Percentiles rank a stretch among this genome's conserved stretches.
Evolutionary conservation across 2,329 filamentous ascomycete species (phyloP).

Genomic region (Raffaelea deltoideospora): DNA sequence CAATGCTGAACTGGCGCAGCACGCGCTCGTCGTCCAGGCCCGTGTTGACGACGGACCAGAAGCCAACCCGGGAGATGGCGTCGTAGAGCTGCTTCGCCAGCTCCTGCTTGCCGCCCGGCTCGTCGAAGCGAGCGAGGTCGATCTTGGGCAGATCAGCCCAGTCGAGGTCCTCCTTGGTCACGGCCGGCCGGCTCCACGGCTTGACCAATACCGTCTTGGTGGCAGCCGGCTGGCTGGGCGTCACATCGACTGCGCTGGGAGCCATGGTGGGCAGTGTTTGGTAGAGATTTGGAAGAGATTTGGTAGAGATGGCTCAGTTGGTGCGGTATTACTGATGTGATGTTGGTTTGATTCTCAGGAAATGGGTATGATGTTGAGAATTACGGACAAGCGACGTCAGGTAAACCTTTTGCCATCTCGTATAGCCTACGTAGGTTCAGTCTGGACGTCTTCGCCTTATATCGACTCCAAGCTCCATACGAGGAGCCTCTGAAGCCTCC

Average conservation of each 20-base stretch:
- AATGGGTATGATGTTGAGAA: too few species aligned
- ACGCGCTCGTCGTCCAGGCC: conserved; percentile 21
- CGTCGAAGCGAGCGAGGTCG: conserved; percentile 32
- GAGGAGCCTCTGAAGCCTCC: too few species aligned
- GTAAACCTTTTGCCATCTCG: too few species aligned
- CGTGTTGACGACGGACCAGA: conserved; percentile 18
- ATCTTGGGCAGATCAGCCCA: conserved; percentile 26
- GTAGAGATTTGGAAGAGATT: too few species aligned
- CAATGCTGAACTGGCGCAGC: conserved; percentile 34
- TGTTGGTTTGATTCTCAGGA: too few species aligned
- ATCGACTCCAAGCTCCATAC: too few species aligned
- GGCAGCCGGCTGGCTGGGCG: conserved; percentile 1
- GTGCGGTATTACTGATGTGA: too few species aligned
- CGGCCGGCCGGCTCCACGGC: conserved; percentile 15
- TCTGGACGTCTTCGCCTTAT: too few species aligned
- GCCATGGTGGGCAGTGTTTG: conserved; percentile 14
- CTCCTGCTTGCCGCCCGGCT: conserved; percentile 32
- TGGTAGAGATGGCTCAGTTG: too few species aligned
- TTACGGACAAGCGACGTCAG: too few species aligned
- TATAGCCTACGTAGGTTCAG: too few species aligned
- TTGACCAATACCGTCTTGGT: conserved; percentile 12
- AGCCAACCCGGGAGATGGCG: conserved; percentile 26
- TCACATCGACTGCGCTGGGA: conserved; percentile 12
- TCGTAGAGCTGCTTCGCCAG: conserved; percentile 34
- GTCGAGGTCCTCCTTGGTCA: conserved; percentile 16